Conservation (phyloP, 257 asterid genomes). For the Sherardia arvensis region DNA sequence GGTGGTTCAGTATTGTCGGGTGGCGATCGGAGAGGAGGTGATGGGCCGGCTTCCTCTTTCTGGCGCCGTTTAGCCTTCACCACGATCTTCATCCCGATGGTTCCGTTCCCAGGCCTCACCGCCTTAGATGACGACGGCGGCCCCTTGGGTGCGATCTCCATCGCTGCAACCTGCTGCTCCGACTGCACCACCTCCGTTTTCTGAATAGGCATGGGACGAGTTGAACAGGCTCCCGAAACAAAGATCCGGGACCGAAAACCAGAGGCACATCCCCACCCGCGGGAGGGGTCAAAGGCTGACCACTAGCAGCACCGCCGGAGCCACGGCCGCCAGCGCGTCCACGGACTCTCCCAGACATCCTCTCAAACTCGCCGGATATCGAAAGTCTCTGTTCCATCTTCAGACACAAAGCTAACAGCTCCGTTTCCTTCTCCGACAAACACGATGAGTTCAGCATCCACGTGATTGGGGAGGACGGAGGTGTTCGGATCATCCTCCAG, state of each 20-base stretch:
- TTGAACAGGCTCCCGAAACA: conserved; percentile 5
- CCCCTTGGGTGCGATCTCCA: not conserved
- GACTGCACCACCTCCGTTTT: not conserved
- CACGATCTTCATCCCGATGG: conserved; percentile 10
- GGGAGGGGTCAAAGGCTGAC: conserved; percentile 2
- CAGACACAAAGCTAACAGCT: conserved; percentile 25
- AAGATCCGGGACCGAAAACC: not conserved
- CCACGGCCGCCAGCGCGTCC: not conserved
- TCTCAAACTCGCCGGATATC: conserved; percentile 30
- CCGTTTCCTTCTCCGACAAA: conserved; percentile 47
- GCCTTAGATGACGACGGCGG: conserved; percentile 54
- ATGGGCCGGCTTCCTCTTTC: too few relatives aligned
- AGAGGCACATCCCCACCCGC: conserved; percentile 14
- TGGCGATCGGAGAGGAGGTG: too few relatives aligned
- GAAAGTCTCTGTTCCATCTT: conserved; percentile 43
- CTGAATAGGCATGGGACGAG: not conserved
- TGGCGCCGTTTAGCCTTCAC: conserved; percentile 68
- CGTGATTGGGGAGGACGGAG: conserved; percentile 50
- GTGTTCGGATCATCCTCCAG: conserved; percentile 62
- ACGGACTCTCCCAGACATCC: not conserved
- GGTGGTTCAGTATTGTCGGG: too few relatives aligned
- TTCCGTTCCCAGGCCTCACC: conserved; percentile 43
- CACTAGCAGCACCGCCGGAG: conserved; percentile 22
- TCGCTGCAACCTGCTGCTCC: not conserved
- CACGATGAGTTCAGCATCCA: conserved; percentile 48